phyloP scores from a whole-genome alignment of 169 alveolate genomes.

The Cryptosporidium andersoni region DNA sequence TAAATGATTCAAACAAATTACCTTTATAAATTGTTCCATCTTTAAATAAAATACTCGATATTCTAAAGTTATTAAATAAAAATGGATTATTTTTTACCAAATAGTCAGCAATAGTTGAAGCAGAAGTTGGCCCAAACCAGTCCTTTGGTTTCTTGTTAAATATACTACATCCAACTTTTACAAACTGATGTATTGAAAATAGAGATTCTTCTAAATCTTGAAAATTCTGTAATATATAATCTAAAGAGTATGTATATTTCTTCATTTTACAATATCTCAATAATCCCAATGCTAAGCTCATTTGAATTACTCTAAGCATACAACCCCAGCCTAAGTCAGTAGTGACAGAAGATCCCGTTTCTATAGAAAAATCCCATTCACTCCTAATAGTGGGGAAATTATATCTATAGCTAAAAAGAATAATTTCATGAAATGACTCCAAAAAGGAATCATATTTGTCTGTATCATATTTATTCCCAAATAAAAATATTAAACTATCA shows the following conservation, averaged over 20 bases:
- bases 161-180: neutral
- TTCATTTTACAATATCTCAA: slow-evolving; percentile 1
- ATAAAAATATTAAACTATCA: slow-evolving; percentile 20
- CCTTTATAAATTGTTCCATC: slow-evolving; percentile 42
- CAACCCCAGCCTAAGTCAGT: slow-evolving; percentile 68
- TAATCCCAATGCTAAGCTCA: slow-evolving; percentile 29
- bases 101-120: slow-evolving; percentile 48
- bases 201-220: slow-evolving; percentile 10
- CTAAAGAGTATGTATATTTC: neutral
- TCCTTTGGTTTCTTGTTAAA: slow-evolving; percentile 29
- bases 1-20: slow-evolving; percentile 5
- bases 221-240: slow-evolving; percentile 15
- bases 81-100: slow-evolving; percentile 22
- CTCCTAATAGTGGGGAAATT: slow-evolving; percentile 5
- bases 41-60: slow-evolving; percentile 31
- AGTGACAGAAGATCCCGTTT: neutral
- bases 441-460: slow-evolving; percentile 1
- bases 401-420: slow-evolving; percentile 53
- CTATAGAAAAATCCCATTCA: neutral
- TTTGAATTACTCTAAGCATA: slow-evolving; percentile 57
- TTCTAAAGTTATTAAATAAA: neutral
- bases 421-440: slow-evolving; percentile 9
- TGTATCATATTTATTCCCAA: slow-evolving; percentile 2
- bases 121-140: slow-evolving; percentile 67
- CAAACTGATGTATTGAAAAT: slow-evolving; percentile 60